These are phyloP conservation scores for Lentinula aciculospora DNA, from an alignment of 768 basidiomycete genomes.

Conservation along the genomic window DNA sequence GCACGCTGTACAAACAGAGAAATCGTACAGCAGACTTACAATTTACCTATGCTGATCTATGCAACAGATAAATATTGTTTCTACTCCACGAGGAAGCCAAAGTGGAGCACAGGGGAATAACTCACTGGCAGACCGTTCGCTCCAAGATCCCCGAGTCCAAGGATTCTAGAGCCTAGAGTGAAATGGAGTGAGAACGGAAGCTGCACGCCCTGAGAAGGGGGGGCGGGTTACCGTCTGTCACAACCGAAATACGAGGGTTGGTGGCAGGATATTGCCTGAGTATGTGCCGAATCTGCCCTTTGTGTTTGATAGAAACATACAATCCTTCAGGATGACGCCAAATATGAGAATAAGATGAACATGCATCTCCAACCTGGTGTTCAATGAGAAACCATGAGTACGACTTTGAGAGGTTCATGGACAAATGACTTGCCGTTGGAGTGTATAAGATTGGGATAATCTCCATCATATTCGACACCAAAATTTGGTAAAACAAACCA, in stretches of 20 bases:
- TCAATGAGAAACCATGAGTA: background rate
- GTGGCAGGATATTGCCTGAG: conserved; percentile 46
- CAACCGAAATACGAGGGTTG: conserved; percentile 61
- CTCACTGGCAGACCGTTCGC: conserved; percentile 45
- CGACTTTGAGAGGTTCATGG: too few species aligned
- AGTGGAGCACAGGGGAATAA: background rate
- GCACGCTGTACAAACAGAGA: background rate
- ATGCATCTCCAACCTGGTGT: conserved; percentile 60
- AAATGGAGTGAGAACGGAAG: conserved; percentile 6
- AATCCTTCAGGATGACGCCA: conserved; percentile 59
- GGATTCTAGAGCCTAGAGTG: conserved; percentile 57
- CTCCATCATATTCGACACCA: conserved; percentile 59
- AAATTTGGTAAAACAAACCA: conserved; percentile 59
- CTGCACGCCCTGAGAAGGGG: too few species aligned
- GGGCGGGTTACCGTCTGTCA: conserved; percentile 78
- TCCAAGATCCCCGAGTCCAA: conserved; percentile 81
- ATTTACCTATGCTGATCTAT: conserved; percentile 64
- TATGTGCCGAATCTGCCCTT: conserved; percentile 55
- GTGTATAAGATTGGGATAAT: conserved; percentile 71
- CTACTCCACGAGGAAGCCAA: background rate
- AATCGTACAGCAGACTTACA: conserved; percentile 32
- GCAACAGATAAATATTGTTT: background rate
- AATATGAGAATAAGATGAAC: conserved; percentile 65
- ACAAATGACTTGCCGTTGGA: conserved; percentile 46
- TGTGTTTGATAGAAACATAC: conserved; percentile 61